Percentiles rank a stretch among this genome's conserved stretches.
phyloP scores from a whole-genome alignment of 106 monocot species.

The Apostasia shenzhenica region DNA sequence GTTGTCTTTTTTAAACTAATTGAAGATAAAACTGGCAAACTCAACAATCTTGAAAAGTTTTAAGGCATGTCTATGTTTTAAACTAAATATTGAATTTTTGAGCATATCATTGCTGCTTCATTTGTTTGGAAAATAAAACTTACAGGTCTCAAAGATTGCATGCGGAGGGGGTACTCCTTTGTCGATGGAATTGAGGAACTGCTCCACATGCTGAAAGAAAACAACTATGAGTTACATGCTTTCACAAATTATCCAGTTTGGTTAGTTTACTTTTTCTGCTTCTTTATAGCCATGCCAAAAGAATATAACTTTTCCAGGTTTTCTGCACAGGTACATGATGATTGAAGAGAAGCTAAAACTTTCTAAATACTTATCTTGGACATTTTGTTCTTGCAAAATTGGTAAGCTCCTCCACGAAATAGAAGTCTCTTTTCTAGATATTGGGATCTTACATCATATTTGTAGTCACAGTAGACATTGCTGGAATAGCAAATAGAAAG shows the following conservation, averaged over 20 bases:
- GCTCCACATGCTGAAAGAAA: conserved; percentile 56
- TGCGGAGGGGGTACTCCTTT: conserved; percentile 66
- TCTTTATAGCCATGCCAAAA: not conserved
- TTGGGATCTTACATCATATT: not conserved
- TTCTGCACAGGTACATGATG: conserved; percentile 70
- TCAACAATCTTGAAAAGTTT: too few species aligned
- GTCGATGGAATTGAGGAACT: conserved; percentile 77
- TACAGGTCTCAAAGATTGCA: conserved; percentile 89
- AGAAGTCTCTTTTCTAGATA: not conserved
- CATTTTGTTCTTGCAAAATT: conserved; percentile 80
- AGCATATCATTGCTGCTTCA: not conserved
- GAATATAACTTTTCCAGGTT: conserved; percentile 1
- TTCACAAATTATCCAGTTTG: conserved; percentile 97
- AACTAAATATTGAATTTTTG: not conserved
- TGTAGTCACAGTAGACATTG: too few species aligned
- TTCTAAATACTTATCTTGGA: conserved; percentile 89
- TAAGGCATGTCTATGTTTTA: too few species aligned
- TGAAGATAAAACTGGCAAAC: too few species aligned
- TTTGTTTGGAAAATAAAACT: not conserved
- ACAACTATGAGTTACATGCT: conserved; percentile 88
- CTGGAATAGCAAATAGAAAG: too few species aligned
- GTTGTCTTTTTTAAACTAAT: too few species aligned
- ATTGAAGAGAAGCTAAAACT: conserved; percentile 88
- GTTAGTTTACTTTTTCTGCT: conserved; percentile 26
- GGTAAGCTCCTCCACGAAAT: conserved; percentile 30